A percentile compares a stretch with the other conserved stretches of the same genome.
Evolutionary conservation across 2,329 filamentous ascomycete genomes (phyloP).

Genomic region (Neurospora sp.): DNA sequence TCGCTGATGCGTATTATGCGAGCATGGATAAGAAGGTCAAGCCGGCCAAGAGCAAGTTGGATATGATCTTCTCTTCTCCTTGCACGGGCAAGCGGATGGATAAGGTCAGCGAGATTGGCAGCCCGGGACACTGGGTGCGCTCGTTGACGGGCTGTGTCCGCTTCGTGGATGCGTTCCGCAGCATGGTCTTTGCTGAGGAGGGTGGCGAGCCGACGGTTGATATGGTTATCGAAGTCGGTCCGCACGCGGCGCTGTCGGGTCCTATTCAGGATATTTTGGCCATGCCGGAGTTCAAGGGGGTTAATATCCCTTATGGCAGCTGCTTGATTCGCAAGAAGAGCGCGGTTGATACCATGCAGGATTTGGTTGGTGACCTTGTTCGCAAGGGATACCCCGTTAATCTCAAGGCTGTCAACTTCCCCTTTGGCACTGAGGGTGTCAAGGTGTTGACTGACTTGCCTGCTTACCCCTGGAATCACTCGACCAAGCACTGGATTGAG

Average conservation of each 20-base stretch:
- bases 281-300: slow-evolving; percentile 10
- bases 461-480: slow-evolving; percentile 37
- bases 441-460: slow-evolving; percentile 28
- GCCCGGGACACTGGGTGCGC: slow-evolving; percentile 15
- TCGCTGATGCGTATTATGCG: slow-evolving; percentile 24
- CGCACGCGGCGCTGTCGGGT: slow-evolving; percentile 26
- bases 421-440: slow-evolving; percentile 17
- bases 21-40: slow-evolving; percentile 14
- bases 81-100: slow-evolving; percentile 16
- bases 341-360: slow-evolving; percentile 21
- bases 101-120: slow-evolving; percentile 9
- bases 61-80: slow-evolving; percentile 16
- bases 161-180: slow-evolving; percentile 22
- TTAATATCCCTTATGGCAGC: slow-evolving; percentile 10
- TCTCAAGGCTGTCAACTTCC: slow-evolving; percentile 23
- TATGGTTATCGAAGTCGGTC: slow-evolving; percentile 25
- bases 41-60: slow-evolving; percentile 14
- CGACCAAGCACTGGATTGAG: slow-evolving; percentile 29
- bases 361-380: slow-evolving; percentile 20
- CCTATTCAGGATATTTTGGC: slow-evolving; percentile 24
- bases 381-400: slow-evolving; percentile 22
- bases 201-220: slow-evolving; percentile 14
- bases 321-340: slow-evolving; percentile 13
- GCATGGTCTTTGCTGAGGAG: slow-evolving; percentile 13
- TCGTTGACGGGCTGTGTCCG: slow-evolving; percentile 26